Conservation (phyloP, 78 protist species). For the Thecamonas trahens region DNA sequence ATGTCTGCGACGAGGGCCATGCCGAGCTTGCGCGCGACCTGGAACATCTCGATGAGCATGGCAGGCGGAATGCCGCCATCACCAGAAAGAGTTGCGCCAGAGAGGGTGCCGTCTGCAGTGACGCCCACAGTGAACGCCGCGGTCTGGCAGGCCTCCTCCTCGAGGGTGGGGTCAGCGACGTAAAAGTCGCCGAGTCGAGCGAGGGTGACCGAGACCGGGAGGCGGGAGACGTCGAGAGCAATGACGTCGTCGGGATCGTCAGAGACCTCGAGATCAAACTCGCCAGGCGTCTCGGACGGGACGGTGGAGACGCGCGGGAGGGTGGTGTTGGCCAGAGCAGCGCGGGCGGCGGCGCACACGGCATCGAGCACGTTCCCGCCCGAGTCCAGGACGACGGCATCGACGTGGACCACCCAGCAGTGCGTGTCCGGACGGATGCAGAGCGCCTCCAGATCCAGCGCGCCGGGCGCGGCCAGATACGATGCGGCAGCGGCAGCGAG, state of each 20-base stretch:
- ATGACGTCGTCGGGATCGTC: neutral
- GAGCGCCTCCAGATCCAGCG: neutral
- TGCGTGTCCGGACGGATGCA: neutral
- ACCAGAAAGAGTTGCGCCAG: no score
- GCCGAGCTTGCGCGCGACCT: no score
- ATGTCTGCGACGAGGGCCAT: no score
- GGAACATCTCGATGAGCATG: no score
- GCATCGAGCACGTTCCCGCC: neutral
- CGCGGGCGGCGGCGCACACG: neutral
- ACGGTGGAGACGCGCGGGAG: neutral
- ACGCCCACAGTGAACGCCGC: no score
- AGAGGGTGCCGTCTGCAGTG: no score
- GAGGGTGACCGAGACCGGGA: neutral
- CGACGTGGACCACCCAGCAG: neutral
- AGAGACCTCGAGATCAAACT: neutral
- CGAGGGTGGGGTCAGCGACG: neutral
- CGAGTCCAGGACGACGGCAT: neutral
- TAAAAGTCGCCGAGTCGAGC: neutral
- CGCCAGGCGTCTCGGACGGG: neutral
- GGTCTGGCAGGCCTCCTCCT: neutral
- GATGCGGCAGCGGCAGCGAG: neutral
- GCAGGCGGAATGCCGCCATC: no score
- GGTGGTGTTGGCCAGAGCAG: neutral
- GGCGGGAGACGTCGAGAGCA: neutral
- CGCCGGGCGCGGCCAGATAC: neutral